These are phyloP conservation scores for Fonsecaea pugnacius DNA, from an alignment of 2,329 filamentous ascomycete genomes.

Conservation along the genomic window DNA sequence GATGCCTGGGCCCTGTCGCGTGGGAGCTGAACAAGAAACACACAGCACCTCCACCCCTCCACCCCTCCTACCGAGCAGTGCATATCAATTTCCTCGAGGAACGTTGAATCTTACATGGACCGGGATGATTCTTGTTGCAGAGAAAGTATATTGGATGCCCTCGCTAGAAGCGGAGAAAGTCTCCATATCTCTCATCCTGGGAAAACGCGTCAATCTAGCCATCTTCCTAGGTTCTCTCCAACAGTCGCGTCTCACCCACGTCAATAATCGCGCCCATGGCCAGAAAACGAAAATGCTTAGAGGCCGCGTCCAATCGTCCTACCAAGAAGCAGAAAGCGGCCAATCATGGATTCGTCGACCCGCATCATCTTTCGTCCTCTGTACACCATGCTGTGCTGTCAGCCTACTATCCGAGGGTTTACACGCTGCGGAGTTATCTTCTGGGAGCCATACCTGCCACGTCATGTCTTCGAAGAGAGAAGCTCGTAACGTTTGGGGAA, in stretches of 20 bases:
- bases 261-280: slow-evolving; percentile 30
- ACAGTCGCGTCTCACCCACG: slow-evolving; percentile 2
- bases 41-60: background rate
- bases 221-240: background rate
- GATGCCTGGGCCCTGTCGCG: slow-evolving; percentile 1
- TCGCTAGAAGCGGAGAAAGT: background rate
- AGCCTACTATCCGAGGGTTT: slow-evolving; percentile 34
- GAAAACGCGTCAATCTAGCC: background rate
- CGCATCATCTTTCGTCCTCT: background rate
- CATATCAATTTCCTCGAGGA: slow-evolving; percentile 16
- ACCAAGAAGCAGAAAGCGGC: slow-evolving; percentile 21
- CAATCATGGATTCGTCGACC: slow-evolving; percentile 8
- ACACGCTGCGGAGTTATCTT: slow-evolving; percentile 34
- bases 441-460: slow-evolving; percentile 30
- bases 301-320: slow-evolving; percentile 15
- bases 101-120: slow-evolving; percentile 5
- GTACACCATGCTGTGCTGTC: slow-evolving; percentile 32
- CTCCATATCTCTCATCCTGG: background rate
- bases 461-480: slow-evolving; percentile 58
- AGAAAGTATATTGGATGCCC: background rate
- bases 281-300: slow-evolving; percentile 34
- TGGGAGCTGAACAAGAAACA: slow-evolving; percentile 1
- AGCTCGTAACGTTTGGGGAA: slow-evolving; percentile 56
- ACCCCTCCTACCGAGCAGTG: background rate
- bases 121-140: background rate